phyloP scores from a whole-genome alignment of 306 rosid species.

The Trifolium subterraneum region DNA sequence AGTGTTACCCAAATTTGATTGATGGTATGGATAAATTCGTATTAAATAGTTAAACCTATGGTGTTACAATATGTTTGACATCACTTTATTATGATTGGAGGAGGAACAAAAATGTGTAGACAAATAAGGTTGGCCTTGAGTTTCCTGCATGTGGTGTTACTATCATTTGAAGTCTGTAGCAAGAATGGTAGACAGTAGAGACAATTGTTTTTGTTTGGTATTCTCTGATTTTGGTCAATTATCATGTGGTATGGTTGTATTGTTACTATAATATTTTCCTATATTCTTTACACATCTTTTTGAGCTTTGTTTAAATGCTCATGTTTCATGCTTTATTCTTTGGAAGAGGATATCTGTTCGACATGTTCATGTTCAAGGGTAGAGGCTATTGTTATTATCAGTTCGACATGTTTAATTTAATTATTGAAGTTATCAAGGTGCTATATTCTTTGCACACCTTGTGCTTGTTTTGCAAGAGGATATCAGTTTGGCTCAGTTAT shows the following conservation, averaged over 20 bases:
- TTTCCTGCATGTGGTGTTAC: neutral
- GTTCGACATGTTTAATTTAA: no score
- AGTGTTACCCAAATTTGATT: neutral
- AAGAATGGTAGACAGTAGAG: no score
- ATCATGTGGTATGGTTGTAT: no score
- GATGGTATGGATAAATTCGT: neutral
- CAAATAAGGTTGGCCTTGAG: neutral
- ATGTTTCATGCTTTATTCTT: neutral
- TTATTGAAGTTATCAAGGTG: neutral
- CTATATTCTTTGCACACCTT: neutral
- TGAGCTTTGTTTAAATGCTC: neutral
- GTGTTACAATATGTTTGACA: neutral
- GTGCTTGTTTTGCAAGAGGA: neutral
- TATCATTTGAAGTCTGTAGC: neutral
- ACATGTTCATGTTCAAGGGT: no score
- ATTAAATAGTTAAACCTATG: neutral
- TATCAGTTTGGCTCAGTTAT: neutral
- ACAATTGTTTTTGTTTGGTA: neutral
- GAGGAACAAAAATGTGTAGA: neutral
- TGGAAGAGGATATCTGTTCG: neutral
- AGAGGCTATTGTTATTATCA: no score
- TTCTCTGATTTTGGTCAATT: neutral
- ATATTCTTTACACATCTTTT: neutral
- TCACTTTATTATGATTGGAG: neutral
- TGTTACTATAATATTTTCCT: no score